A percentile compares a stretch with the other conserved stretches of the same genome.
Conservation (phyloP, 257 asterid species). For the Scutellaria baicalensis region DNA sequence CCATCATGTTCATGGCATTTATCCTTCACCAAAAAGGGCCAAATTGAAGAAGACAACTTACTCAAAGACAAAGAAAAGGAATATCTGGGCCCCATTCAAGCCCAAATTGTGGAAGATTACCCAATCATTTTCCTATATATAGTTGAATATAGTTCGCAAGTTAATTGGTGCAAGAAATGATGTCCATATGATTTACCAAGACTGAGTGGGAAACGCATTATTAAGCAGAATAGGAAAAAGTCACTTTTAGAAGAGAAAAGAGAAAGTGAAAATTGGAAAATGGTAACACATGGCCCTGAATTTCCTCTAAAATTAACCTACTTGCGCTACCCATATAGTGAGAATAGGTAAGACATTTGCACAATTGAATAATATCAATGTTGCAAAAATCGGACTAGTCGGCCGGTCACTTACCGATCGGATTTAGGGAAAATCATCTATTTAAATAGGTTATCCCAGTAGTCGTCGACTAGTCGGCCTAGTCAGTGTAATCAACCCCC, state of each 20-base stretch:
- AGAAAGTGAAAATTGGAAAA: not conserved
- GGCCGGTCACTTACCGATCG: too few species aligned
- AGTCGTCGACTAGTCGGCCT: too few species aligned
- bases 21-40: conserved; percentile 11
- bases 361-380: too few species aligned
- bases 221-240: not conserved
- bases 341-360: not conserved
- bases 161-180: conserved; percentile 13
- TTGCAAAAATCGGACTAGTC: too few species aligned
- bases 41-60: conserved; percentile 19
- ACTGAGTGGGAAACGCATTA: not conserved
- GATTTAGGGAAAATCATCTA: too few species aligned
- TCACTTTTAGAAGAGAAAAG: not conserved
- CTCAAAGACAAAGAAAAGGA: conserved; percentile 15
- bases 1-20: conserved; percentile 2
- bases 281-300: conserved; percentile 1
- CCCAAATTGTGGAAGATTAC: conserved; percentile 5
- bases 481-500: too few species aligned
- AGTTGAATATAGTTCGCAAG: not conserved
- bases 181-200: conserved; percentile 16
- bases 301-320: not conserved
- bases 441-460: too few species aligned
- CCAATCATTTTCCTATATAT: conserved; percentile 22
- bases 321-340: not conserved
- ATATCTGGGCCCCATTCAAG: conserved; percentile 19